Evolutionary conservation across 1,139 yeast genomes (phyloP).

Genomic region (Candida glucosophila): DNA sequence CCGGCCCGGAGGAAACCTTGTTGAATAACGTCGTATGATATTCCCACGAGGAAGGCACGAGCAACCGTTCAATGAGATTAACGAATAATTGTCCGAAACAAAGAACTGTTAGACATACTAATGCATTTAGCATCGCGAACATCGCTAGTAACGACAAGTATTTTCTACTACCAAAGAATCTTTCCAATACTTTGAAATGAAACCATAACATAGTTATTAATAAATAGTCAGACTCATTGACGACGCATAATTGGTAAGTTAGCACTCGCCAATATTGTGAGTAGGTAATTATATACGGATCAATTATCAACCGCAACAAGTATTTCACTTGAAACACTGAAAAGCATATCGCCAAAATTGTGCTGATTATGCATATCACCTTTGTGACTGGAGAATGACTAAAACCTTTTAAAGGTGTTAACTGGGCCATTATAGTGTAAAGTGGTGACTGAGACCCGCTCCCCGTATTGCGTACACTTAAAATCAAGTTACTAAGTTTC

Average conservation of each 20-base stretch:
- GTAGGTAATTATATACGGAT: constrained; percentile 54
- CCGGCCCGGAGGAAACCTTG: constrained; percentile 48
- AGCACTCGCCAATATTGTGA: constrained; percentile 61
- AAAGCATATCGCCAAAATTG: constrained; percentile 41
- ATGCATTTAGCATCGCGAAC: constrained; percentile 27
- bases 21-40: constrained; percentile 28
- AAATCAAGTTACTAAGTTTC: too few species aligned
- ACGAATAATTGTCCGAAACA: constrained; percentile 28
- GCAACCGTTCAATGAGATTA: constrained; percentile 7
- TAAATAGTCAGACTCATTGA: constrained; percentile 61
- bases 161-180: constrained; percentile 56
- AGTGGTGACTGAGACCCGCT: too few species aligned
- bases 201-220: constrained; percentile 45
- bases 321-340: constrained; percentile 53
- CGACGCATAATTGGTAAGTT: constrained; percentile 46
- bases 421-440: constrained; percentile 24
- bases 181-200: constrained; percentile 53
- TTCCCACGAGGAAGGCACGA: constrained; percentile 8
- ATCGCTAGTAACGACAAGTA: constrained; percentile 33
- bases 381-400: constrained; percentile 51
- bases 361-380: constrained; percentile 28
- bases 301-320: constrained; percentile 41
- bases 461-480: too few species aligned
- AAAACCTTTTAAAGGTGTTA: constrained; percentile 48
- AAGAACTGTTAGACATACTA: constrained; percentile 26